Base-by-base conservation (phyloP, 2,329 filamentous ascomycete species). In the Aspergillus persii region DNA sequence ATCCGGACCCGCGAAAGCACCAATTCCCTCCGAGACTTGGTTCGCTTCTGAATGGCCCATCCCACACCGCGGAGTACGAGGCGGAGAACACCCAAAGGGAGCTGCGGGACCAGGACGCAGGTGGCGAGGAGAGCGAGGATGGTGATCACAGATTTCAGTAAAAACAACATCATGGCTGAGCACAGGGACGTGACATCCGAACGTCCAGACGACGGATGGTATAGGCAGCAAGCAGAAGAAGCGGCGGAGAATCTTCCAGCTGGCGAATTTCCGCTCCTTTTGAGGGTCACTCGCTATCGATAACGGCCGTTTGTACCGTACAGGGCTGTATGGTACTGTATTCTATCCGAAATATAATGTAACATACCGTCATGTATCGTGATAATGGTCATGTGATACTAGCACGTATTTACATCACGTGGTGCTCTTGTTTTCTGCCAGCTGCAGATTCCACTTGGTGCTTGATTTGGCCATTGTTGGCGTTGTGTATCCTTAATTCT, bases 11-110 rank as follows among this genome's bases (percentile, higher is more conserved):
- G 72, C 61, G 74, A 72, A 56, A 77, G 66, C 56, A 91, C 82
- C 54, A 84, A 79, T 57, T 81, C 78, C 50, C 83, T 82, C 54
- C 87, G 83, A 57, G 85, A 86, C 18, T 85, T 83, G 0, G 88
- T 89, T 71, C 86, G 86, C 69, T 82, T 86, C 56, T 79, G 80
- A 58, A 91, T 76, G 64, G 84, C 83, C 79, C 81, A 89, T 62
- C 88, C 89, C 26, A 87, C 61, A 48, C 68, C 69, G 54, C 77
- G 71, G 52, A 81, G 77, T 36, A 70, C 66, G 47, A 73, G 54
- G 39, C 71, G 71, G 58, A 77, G 57, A 44, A 76, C 46, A 57
- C 64, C 69, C 54, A 71, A 70, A 58, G 69, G 67, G 49, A 76
- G 64, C 58, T 69, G 66, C 48, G 76, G 76, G 44, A 76, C 68